Base-by-base conservation (phyloP, 2,329 filamentous ascomycete species). In the Aspergillus intermedius region DNA sequence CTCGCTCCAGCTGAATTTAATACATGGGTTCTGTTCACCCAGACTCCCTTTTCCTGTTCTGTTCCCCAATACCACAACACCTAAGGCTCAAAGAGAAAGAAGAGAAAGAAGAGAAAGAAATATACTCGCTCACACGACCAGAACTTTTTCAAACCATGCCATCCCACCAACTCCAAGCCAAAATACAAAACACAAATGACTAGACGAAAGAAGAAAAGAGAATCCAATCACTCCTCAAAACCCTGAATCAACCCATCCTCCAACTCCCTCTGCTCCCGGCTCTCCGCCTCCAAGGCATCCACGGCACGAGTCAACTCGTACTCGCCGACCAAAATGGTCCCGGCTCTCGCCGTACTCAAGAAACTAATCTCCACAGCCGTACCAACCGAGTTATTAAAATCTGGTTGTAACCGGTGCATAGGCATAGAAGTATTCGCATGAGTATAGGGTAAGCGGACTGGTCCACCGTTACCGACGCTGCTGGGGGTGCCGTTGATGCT, bases 341-440 rank as follows among this genome's bases (percentile, higher is more conserved):
- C 91, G 0, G 91, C 89, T 39, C 86, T 80, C 4, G 89, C 90
- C 0, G 91, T 97, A 52, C 87, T 93, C 53, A 97, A 74, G 66
- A 96, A 97, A 49, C 86, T 91, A 70, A 97, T 83, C 65, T 96
- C 90, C 1, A 88, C 81, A 10, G 37, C 7, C 1, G 63, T 70
- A 49, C 68, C 65, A 47, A 53, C 65, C 19, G 54, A 57, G 9
- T 52, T 22, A 45, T 64, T 61, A n/a, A 62, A 41, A 56, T 66
- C 59, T 2, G 65, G 62, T 45, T 66, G 57, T 13, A 67, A 56
- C 34, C 60, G 62, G 48, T 68, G 64, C 1, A 59, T 61, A 4
- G 54, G 41, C n/a, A 48, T 51, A 32, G 49, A 23, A 2, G 28
- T 44, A 5, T 53, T 49, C 6, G 49, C 50, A 5, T 53, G 45